A percentile compares a stretch with the other conserved stretches of the same genome.
phyloP scores from a whole-genome alignment of 2,329 filamentous ascomycete genomes.

The Ophiostoma angusticollis region DNA sequence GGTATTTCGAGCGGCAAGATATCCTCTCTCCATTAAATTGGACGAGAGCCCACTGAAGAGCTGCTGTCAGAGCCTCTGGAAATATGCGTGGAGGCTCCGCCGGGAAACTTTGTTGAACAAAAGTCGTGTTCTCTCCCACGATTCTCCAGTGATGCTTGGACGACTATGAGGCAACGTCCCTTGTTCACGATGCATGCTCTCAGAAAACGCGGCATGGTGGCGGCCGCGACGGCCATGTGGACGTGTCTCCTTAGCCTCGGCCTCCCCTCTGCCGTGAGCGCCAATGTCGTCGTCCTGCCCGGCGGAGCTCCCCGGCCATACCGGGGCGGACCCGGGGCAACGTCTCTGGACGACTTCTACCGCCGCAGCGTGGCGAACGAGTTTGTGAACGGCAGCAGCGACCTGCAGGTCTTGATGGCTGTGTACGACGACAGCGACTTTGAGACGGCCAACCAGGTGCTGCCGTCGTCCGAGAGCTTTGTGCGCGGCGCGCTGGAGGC shows the following conservation, averaged over 20 bases:
- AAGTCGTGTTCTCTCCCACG: background rate
- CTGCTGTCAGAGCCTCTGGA: too few species aligned
- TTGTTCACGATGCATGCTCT: background rate
- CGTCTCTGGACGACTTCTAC: constrained; percentile 12
- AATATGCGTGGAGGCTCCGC: too few species aligned
- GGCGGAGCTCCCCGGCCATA: constrained; percentile 14
- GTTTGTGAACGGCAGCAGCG: constrained; percentile 13
- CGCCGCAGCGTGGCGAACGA: constrained; percentile 13
- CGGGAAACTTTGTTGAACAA: background rate
- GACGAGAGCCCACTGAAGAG: too few species aligned
- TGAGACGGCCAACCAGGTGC: constrained; percentile 11
- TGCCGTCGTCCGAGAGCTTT: constrained; percentile 26
- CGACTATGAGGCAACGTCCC: too few species aligned
- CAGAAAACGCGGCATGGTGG: background rate
- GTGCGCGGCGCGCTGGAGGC: constrained; percentile 32
- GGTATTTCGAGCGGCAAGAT: constrained; percentile 3
- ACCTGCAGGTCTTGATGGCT: constrained; percentile 16
- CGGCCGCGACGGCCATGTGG: background rate
- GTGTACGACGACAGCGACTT: constrained; percentile 13
- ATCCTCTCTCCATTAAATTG: too few species aligned
- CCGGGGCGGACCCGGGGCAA: constrained; percentile 2
- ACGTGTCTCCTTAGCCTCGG: background rate
- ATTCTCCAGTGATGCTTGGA: too few species aligned
- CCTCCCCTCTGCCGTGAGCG: background rate
- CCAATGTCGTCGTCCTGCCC: constrained; percentile 14